Evolutionary conservation across 2,329 filamentous ascomycete species (phyloP).

Genomic region (Fusarium sulawesiense): DNA sequence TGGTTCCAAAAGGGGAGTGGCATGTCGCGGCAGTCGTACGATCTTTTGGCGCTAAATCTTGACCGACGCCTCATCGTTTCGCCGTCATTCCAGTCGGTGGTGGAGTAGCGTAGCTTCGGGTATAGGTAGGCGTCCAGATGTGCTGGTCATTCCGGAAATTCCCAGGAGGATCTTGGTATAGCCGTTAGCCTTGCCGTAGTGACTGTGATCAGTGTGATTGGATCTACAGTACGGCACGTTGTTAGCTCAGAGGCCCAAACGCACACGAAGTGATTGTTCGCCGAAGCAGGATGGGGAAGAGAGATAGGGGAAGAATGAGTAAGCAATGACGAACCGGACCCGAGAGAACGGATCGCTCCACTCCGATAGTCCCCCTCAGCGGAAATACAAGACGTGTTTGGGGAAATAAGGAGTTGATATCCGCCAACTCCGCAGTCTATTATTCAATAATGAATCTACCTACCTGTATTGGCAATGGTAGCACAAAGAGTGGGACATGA

Average conservation of each 20-base stretch:
- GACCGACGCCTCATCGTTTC: slow-evolving; percentile 39
- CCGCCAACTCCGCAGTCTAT: slow-evolving; percentile 5
- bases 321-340: slow-evolving; percentile 19
- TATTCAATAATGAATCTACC: background rate
- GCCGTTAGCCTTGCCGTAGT: slow-evolving; percentile 22
- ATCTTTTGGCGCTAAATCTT: slow-evolving; percentile 43
- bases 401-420: slow-evolving; percentile 10
- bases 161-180: slow-evolving; percentile 10
- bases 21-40: slow-evolving; percentile 46
- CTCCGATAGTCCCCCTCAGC: slow-evolving; percentile 18
- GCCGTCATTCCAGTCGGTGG: slow-evolving; percentile 37
- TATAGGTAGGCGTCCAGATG: slow-evolving; percentile 23
- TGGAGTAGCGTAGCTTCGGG: slow-evolving; percentile 27
- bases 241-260: background rate
- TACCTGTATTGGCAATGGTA: slow-evolving; percentile 8
- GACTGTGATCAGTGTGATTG: background rate
- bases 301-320: slow-evolving; percentile 30
- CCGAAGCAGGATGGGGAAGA: slow-evolving; percentile 1
- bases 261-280: slow-evolving; percentile 1
- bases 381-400: slow-evolving; percentile 20
- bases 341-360: slow-evolving; percentile 31
- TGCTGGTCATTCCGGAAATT: slow-evolving; percentile 18
- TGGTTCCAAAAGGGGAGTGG: slow-evolving; percentile 41
- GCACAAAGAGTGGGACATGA: slow-evolving; percentile 6
- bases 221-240: background rate